phyloP scores from a whole-genome alignment of 2,329 filamentous ascomycete species.

The Alternaria angustiovoidea region DNA sequence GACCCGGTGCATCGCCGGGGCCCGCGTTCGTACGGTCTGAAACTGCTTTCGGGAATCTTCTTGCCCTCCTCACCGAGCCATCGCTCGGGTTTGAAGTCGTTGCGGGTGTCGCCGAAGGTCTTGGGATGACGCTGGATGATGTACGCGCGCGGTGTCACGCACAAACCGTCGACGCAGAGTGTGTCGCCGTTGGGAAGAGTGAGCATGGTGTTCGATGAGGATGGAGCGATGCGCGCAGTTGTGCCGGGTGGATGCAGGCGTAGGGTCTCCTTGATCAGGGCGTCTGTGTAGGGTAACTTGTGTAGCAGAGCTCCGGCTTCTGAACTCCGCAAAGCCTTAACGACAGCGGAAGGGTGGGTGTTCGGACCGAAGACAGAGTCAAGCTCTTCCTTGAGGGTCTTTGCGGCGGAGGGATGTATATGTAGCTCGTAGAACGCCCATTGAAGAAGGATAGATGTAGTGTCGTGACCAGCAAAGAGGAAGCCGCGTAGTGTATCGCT shows the following conservation, averaged over 20 bases:
- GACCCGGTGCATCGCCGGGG: constrained; percentile 64
- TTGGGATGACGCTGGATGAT: constrained; percentile 27
- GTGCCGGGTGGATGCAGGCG: constrained; percentile 51
- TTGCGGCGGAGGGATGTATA: constrained; percentile 22
- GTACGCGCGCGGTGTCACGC: constrained; percentile 21
- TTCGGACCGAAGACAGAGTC: constrained; percentile 1
- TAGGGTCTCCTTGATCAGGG: constrained; percentile 55
- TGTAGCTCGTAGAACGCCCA: constrained; percentile 40
- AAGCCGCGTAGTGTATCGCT: constrained; percentile 48
- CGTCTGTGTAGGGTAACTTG: constrained; percentile 54
- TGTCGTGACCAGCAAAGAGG: constrained; percentile 47
- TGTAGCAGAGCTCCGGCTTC: not conserved
- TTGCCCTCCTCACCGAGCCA: constrained; percentile 22
- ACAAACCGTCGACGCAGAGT: constrained; percentile 21
- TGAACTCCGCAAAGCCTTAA: not conserved
- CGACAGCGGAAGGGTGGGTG: not conserved
- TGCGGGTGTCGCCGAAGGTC: constrained; percentile 20
- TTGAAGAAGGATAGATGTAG: constrained; percentile 35
- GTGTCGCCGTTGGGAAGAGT: constrained; percentile 18
- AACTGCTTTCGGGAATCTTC: constrained; percentile 55
- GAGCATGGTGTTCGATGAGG: constrained; percentile 16
- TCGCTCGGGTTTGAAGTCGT: constrained; percentile 35
- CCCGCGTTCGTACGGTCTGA: constrained; percentile 62
- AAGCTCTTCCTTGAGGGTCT: not conserved
- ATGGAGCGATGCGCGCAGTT: constrained; percentile 23